These are phyloP conservation scores for Diaporthe sp. DNA, from an alignment of 2,329 filamentous ascomycete genomes.

Conservation along the genomic window DNA sequence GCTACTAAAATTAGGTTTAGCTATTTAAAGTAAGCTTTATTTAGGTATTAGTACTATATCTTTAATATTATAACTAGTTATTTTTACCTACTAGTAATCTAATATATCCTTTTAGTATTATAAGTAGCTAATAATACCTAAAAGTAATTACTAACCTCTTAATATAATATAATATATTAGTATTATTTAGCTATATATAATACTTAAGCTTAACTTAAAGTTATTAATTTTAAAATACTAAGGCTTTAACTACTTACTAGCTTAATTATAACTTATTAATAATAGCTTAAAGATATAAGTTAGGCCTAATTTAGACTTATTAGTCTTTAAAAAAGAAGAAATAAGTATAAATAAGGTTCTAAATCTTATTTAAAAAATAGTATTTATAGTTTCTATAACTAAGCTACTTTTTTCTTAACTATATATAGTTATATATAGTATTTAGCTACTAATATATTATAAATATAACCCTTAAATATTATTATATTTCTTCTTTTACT, in stretches of 20 bases:
- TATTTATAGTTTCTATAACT: neutral
- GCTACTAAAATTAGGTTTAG: neutral
- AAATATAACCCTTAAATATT: neutral
- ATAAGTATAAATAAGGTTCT: neutral
- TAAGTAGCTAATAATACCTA: neutral
- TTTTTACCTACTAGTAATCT: neutral
- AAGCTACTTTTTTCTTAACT: too few species aligned
- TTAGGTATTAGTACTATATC: neutral
- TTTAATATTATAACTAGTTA: neutral
- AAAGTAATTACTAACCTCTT: neutral
- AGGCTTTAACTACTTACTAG: neutral
- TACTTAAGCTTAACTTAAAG: neutral
- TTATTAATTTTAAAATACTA: neutral
- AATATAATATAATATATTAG: neutral
- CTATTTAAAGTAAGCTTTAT: neutral
- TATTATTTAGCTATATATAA: neutral
- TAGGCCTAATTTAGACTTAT: neutral
- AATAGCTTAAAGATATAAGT: neutral
- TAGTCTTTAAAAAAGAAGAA: neutral
- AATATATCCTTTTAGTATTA: neutral
- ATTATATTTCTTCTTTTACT: neutral
- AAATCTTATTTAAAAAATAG: neutral
- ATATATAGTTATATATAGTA: neutral
- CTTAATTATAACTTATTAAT: neutral
- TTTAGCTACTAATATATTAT: neutral